phyloP scores from a whole-genome alignment of 106 monocot species.

The Chionographis japonica region DNA sequence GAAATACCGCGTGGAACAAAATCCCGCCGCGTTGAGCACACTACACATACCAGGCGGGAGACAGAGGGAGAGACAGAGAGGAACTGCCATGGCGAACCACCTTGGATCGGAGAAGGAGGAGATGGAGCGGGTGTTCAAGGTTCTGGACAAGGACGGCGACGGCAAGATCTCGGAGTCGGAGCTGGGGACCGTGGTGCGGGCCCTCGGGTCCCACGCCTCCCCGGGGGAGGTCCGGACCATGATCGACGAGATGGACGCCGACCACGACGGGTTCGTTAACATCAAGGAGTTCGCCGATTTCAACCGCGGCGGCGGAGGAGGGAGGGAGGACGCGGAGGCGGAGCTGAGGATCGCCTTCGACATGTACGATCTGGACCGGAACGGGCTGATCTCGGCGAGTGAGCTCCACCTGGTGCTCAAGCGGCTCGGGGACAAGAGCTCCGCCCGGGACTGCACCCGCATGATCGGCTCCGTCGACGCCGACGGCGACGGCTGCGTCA shows the following conservation, averaged over 20 bases:
- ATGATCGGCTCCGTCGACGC: constrained; percentile 68
- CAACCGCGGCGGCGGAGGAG: constrained; percentile 5
- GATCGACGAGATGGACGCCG: constrained; percentile 44
- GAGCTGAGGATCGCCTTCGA: constrained; percentile 68
- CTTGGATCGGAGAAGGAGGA: constrained; percentile 1
- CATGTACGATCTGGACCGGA: constrained; percentile 71
- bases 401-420: constrained; percentile 63
- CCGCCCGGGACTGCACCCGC: constrained; percentile 40
- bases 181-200: constrained; percentile 21
- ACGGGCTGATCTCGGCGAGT: constrained; percentile 54
- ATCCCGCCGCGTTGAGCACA: too few species aligned
- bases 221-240: constrained; percentile 25
- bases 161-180: constrained; percentile 29
- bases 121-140: constrained; percentile 19
- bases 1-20: too few species aligned
- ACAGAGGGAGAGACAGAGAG: too few species aligned
- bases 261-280: constrained; percentile 59
- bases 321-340: constrained; percentile 9
- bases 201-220: constrained; percentile 27
- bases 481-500: constrained; percentile 69
- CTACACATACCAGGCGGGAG: too few species aligned
- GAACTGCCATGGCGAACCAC: background rate
- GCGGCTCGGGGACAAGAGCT: constrained; percentile 54
- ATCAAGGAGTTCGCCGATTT: constrained; percentile 50
- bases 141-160: constrained; percentile 35